Percentiles rank a stretch among this genome's conserved stretches.
These are phyloP conservation scores for Cladosporium austrohemisphaericum DNA, from an alignment of 2,329 filamentous ascomycete species.

Conservation along the genomic window DNA sequence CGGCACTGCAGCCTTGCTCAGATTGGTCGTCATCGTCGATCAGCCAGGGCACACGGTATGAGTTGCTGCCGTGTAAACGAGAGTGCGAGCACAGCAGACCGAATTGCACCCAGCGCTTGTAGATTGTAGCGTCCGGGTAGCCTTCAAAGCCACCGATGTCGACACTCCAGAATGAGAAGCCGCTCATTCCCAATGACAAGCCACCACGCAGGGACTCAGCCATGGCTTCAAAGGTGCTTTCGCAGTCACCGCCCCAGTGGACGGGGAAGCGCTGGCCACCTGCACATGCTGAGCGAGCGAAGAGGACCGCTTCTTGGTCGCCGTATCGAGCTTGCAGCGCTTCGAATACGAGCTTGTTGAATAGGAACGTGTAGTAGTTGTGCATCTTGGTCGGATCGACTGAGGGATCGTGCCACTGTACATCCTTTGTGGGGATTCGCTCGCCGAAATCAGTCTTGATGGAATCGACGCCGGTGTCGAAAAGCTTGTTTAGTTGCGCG, in stretches of 20 bases:
- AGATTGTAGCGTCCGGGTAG: conserved; percentile 58
- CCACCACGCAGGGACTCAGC: conserved; percentile 67
- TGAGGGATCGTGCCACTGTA: conserved; percentile 60
- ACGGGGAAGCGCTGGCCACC: conserved; percentile 68
- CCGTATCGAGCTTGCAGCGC: conserved; percentile 55
- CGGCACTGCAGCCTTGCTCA: conserved; percentile 45
- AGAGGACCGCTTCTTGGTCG: conserved; percentile 57
- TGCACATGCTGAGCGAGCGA: conserved; percentile 64
- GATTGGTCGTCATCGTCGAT: conserved; percentile 60
- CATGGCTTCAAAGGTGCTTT: conserved; percentile 69
- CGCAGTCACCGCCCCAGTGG: conserved; percentile 70
- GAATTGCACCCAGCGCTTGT: conserved; percentile 77
- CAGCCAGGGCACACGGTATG: conserved; percentile 72
- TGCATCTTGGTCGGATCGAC: conserved; percentile 67
- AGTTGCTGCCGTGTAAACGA: conserved; percentile 64
- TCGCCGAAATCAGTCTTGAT: conserved; percentile 77
- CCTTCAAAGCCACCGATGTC: conserved; percentile 73
- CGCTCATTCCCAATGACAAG: conserved; percentile 59
- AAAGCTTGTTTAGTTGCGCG: conserved; percentile 58
- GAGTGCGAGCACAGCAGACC: conserved; percentile 68
- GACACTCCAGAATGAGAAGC: conserved; percentile 66
- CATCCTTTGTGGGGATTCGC: conserved; percentile 62
- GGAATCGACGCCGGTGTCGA: conserved; percentile 65
- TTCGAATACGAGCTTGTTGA: conserved; percentile 68
- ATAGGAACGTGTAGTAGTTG: conserved; percentile 72